phyloP scores from a whole-genome alignment of 176 grass and related monocot genomes.

The Carex cristatella region DNA sequence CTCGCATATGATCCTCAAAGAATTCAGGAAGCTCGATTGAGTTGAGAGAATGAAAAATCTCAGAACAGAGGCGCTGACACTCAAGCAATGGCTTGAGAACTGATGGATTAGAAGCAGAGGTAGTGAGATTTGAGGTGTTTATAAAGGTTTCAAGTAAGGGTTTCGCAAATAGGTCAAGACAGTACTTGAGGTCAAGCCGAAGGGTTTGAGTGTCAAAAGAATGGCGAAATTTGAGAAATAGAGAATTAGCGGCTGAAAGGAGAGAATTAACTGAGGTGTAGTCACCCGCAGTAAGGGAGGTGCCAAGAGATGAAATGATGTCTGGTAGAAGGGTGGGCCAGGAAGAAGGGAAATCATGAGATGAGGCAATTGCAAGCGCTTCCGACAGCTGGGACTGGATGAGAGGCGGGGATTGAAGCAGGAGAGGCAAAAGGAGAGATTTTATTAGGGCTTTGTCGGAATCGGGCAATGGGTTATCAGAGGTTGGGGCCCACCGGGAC shows the following conservation, averaged over 20 bases:
- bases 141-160: constrained; percentile 83
- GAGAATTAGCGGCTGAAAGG: constrained; percentile 53
- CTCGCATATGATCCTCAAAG: constrained; percentile 93
- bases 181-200: constrained; percentile 92
- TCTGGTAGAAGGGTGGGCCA: constrained; percentile 84
- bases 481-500: constrained; percentile 50
- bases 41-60: constrained; percentile 96
- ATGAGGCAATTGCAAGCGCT: constrained; percentile 53
- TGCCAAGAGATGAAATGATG: constrained; percentile 55
- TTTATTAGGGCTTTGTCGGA: constrained; percentile 67
- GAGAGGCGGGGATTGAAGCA: constrained; percentile 59
- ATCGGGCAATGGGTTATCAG: constrained; percentile 35
- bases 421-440: constrained; percentile 65
- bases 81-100: constrained; percentile 62
- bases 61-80: constrained; percentile 73
- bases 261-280: constrained; percentile 60
- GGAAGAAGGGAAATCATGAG: constrained; percentile 59
- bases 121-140: constrained; percentile 53
- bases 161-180: constrained; percentile 62
- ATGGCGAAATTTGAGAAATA: constrained; percentile 86
- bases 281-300: constrained; percentile 38
- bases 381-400: constrained; percentile 81
- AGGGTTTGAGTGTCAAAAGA: constrained; percentile 69
- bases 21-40: constrained; percentile 91
- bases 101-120: constrained; percentile 28